Percentiles rank a stretch among this genome's conserved stretches.
Conservation (phyloP, 1,284 basidiomycete species). For the Xerocomus minutiporus region DNA sequence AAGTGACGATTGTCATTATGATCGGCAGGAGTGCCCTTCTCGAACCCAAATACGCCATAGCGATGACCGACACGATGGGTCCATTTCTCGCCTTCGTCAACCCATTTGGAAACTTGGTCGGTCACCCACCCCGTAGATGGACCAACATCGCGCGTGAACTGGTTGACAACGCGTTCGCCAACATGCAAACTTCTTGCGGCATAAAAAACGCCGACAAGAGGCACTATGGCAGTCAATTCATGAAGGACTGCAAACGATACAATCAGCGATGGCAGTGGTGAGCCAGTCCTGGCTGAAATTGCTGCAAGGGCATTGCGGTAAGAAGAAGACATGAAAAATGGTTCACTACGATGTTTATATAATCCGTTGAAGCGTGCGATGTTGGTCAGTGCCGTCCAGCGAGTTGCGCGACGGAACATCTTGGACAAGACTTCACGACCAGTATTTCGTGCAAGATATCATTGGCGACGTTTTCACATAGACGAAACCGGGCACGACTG, state of each 20-base stretch:
- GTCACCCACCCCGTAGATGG: slow-evolving; percentile 35
- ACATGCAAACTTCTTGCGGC: slow-evolving; percentile 64
- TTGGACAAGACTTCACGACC: background rate
- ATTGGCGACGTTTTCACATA: slow-evolving; percentile 17
- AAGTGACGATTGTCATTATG: slow-evolving; percentile 11
- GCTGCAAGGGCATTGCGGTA: slow-evolving; percentile 54
- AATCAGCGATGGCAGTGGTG: slow-evolving; percentile 73
- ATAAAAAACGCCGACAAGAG: slow-evolving; percentile 75
- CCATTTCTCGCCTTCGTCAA: slow-evolving; percentile 70
- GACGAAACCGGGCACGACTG: slow-evolving; percentile 23
- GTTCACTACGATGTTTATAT: slow-evolving; percentile 14
- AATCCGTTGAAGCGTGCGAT: slow-evolving; percentile 7
- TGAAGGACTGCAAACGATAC: slow-evolving; percentile 83
- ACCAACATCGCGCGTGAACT: slow-evolving; percentile 18
- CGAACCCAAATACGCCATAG: slow-evolving; percentile 81
- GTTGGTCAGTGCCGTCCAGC: slow-evolving; percentile 3
- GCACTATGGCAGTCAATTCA: slow-evolving; percentile 81
- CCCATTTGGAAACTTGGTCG: slow-evolving; percentile 50
- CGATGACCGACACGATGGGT: slow-evolving; percentile 68
- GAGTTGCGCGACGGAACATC: background rate
- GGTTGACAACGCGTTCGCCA: slow-evolving; percentile 61
- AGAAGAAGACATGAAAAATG: slow-evolving; percentile 31
- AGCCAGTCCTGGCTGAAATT: slow-evolving; percentile 59
- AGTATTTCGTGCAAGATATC: background rate
- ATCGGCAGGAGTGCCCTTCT: slow-evolving; percentile 42